phyloP scores from a whole-genome alignment of 2,329 filamentous ascomycete genomes.

The Parafenestella ontariensis region DNA sequence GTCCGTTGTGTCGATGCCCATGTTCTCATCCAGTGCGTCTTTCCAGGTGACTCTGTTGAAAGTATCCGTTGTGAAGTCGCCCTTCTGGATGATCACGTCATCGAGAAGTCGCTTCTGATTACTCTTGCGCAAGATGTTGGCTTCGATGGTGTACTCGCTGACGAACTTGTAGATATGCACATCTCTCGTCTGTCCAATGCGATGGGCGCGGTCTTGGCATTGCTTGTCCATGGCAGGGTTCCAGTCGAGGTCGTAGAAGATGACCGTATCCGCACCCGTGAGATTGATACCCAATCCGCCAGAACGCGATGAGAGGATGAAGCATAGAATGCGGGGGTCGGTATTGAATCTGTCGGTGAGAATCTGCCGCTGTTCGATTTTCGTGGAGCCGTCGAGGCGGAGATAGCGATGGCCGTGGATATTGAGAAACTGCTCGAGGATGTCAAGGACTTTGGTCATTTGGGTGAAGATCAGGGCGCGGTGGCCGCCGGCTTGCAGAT shows the following conservation, averaged over 20 bases:
- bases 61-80: conserved; percentile 96
- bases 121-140: conserved; percentile 94
- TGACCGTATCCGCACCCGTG: conserved; percentile 95
- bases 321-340: conserved; percentile 88
- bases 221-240: conserved; percentile 99
- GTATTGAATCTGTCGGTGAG: conserved; percentile 97
- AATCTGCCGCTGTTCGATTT: conserved; percentile 93
- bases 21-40: conserved; percentile 67
- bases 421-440: conserved; percentile 96
- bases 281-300: conserved; percentile 96
- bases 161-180: conserved; percentile 89
- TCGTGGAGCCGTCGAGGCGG: conserved; percentile 93
- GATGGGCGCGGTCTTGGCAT: conserved; percentile 95
- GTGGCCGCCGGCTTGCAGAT: conserved; percentile 87
- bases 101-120: conserved; percentile 98
- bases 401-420: conserved; percentile 98
- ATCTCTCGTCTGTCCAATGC: conserved; percentile 95
- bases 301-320: conserved; percentile 93
- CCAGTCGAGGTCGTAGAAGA: conserved; percentile 99
- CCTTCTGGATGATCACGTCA: conserved; percentile 97
- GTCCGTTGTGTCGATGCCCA: conserved; percentile 54
- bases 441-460: conserved; percentile 98
- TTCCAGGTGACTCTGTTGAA: conserved; percentile 78
- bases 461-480: conserved; percentile 98
- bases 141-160: conserved; percentile 80